A percentile compares a stretch with the other conserved stretches of the same genome.
phyloP scores from a whole-genome alignment of 495 filamentous ascomycete species.

The Trichoderma orchidacearum region DNA sequence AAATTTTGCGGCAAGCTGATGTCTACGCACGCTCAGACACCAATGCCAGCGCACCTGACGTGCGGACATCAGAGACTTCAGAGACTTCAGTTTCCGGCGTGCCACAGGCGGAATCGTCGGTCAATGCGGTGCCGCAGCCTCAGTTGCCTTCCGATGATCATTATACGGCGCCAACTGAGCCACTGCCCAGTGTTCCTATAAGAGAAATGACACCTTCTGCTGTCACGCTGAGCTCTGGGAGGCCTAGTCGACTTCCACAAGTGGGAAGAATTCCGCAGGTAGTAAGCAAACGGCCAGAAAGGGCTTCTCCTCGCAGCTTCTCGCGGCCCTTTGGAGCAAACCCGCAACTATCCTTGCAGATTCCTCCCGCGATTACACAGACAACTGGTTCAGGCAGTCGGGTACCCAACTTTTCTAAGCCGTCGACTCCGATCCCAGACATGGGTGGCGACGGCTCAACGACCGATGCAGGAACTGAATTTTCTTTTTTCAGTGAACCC shows the following conservation, averaged over 20 bases:
- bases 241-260: constrained; percentile 48
- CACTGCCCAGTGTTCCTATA: neutral
- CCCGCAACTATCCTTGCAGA: constrained; percentile 22
- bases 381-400: neutral
- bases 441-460: constrained; percentile 13
- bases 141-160: neutral
- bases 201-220: neutral
- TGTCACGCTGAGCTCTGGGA: constrained; percentile 7
- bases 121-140: neutral
- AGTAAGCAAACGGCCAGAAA: constrained; percentile 58
- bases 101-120: neutral
- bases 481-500: constrained; percentile 3
- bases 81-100: neutral
- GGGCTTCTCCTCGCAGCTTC: constrained; percentile 66
- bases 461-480: constrained; percentile 5
- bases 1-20: constrained; percentile 50
- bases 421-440: constrained; percentile 23
- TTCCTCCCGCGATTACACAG: no score
- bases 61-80: neutral
- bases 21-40: constrained; percentile 5
- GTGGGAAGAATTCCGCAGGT: constrained; percentile 87
- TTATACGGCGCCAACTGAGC: neutral
- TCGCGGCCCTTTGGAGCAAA: constrained; percentile 46
- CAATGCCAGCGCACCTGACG: neutral
- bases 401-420: constrained; percentile 1